Evolutionary conservation across 345 rosid species (phyloP), one percentile per base, ranked within the genome.

Genomic region (Erysimum cheiranthoides): DNA sequence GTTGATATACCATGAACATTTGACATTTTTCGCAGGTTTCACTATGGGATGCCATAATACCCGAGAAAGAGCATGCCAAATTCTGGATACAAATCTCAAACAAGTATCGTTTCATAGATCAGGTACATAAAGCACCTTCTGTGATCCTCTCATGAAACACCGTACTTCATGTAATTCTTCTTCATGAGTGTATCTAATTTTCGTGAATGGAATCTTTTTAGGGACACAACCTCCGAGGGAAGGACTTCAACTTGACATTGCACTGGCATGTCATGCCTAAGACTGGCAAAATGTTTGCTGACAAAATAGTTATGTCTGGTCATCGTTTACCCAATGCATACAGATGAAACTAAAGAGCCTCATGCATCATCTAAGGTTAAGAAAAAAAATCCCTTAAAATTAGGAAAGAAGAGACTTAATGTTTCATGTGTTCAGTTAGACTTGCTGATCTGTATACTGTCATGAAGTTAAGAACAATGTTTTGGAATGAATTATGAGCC

Each of bases 201-300:
- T 75, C 2, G 8, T 49, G 7, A 68, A 52, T 61, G 64, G 38
- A 40, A 50, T 75, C 38, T 52, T 75, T 42, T 13, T 76, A 93
- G 98, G 98, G 98, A 67, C 86, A 86, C 68, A 89, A 85, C 79
- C 96, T 94, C 40, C 87, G 93, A 0, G 92, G 95, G 43, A 92
- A 92, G 71, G 81, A 85, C 61, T 90, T 90, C 86, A 94, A 92
- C 84, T 80, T 94, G 78, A 90, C 98, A 14, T 65, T 94, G 81
- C 98, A 89, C 81, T 94, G 98, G 97, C 97, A 90, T 71, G 95
- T 94, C 52, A 94, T 94, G 98, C 97, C 98, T 30, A 94, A 92
- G 88, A 92, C 98, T 0, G 98, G 98, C 42, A 94, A 90, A 84
- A 94, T 94, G 98, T 90, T 90, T 70, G 88, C 92, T 4, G 80